phyloP scores from a whole-genome alignment of 176 grass and related monocot genomes.

The Cymbopogon citratus region DNA sequence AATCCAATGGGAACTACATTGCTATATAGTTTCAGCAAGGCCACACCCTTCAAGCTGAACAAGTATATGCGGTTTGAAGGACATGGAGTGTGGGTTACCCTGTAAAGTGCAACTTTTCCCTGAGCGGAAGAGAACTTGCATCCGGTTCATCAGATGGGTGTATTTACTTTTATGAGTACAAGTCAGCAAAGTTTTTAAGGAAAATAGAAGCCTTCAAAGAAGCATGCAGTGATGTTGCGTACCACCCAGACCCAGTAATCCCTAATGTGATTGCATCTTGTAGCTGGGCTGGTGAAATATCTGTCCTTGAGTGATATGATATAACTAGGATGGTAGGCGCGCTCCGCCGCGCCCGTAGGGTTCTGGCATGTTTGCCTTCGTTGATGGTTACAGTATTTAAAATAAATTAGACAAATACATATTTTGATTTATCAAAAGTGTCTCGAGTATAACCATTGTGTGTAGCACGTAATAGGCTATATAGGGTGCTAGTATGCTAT shows the following conservation, averaged over 20 bases:
- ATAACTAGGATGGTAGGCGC: too few species aligned
- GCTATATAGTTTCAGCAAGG: slow-evolving; percentile 62
- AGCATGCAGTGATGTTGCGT: slow-evolving; percentile 58
- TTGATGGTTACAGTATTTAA: too few species aligned
- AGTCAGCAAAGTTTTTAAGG: slow-evolving; percentile 38
- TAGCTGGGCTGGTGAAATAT: slow-evolving; percentile 76
- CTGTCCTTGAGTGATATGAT: too few species aligned
- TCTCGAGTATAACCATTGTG: too few species aligned
- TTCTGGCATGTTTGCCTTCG: too few species aligned
- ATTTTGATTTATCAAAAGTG: too few species aligned
- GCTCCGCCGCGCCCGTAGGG: too few species aligned
- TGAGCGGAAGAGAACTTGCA: slow-evolving; percentile 52
- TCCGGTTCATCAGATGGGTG: slow-evolving; percentile 84
- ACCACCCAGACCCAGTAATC: slow-evolving; percentile 71
- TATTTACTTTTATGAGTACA: slow-evolving; percentile 70
- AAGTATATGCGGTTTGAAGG: slow-evolving; percentile 72
- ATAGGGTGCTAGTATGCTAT: too few species aligned
- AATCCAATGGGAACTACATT: slow-evolving; percentile 92
- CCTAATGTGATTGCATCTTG: slow-evolving; percentile 70
- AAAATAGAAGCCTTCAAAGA: slow-evolving; percentile 72
- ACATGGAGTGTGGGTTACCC: slow-evolving; percentile 88
- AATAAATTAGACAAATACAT: too few species aligned
- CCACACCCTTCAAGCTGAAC: slow-evolving; percentile 71
- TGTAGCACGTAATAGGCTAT: too few species aligned
- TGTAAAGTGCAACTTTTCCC: slow-evolving; percentile 72